A percentile compares a stretch with the other conserved stretches of the same genome.
These are phyloP conservation scores for Hemileccinum rubropunctum DNA, from an alignment of 768 basidiomycete species.

Conservation along the genomic window DNA sequence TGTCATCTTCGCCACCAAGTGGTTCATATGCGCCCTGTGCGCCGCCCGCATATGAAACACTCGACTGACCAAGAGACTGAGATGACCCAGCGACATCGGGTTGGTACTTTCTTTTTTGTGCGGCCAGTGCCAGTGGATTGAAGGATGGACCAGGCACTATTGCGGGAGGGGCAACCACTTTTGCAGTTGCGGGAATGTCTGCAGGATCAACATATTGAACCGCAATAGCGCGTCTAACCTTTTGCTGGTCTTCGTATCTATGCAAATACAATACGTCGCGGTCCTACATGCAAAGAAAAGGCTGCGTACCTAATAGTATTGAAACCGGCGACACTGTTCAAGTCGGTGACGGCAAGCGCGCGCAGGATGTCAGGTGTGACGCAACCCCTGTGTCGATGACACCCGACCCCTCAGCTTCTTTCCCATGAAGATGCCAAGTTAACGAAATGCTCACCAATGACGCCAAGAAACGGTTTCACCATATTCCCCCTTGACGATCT, in stretches of 20 bases:
- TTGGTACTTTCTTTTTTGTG: slow-evolving; percentile 46
- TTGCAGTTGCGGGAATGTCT: slow-evolving; percentile 53
- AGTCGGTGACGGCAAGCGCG: slow-evolving; percentile 41
- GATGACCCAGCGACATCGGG: slow-evolving; percentile 21
- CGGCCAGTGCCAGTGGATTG: slow-evolving; percentile 3
- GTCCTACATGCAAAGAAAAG: neutral
- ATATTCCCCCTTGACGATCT: slow-evolving; percentile 39
- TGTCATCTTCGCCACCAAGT: slow-evolving; percentile 40
- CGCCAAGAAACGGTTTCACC: slow-evolving; percentile 73
- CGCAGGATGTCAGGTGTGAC: slow-evolving; percentile 58
- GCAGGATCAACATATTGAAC: slow-evolving; percentile 50
- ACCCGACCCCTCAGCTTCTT: slow-evolving; percentile 16
- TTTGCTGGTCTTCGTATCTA: slow-evolving; percentile 61
- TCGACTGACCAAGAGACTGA: slow-evolving; percentile 10
- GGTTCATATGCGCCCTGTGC: neutral
- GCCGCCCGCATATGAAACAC: slow-evolving; percentile 16
- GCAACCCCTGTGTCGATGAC: slow-evolving; percentile 54
- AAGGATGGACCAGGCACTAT: slow-evolving; percentile 1
- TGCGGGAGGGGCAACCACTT: slow-evolving; percentile 8
- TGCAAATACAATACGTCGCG: neutral
- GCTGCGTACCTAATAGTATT: slow-evolving; percentile 44
- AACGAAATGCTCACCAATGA: slow-evolving; percentile 56
- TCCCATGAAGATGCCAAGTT: slow-evolving; percentile 5
- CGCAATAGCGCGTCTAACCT: slow-evolving; percentile 58
- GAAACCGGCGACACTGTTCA: slow-evolving; percentile 51